Conservation (phyloP, 179 eudicot species). For the Silene coronaria region DNA sequence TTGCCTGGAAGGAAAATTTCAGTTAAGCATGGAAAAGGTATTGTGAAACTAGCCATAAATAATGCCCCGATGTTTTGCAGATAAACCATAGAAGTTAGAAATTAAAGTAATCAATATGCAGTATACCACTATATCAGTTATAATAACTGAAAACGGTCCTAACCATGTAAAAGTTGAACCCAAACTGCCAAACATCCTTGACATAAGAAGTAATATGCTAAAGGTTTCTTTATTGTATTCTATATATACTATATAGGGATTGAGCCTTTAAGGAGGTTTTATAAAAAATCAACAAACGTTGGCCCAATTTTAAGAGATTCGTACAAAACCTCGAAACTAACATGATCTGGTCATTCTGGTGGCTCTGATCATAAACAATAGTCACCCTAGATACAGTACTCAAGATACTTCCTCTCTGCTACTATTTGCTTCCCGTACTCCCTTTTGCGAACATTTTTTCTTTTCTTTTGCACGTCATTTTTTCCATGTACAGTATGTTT, state of each 20-base stretch:
- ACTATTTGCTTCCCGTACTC: too few relatives aligned
- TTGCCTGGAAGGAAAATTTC: slow-evolving; percentile 42
- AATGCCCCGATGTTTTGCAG: not conserved
- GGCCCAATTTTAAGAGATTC: too few relatives aligned
- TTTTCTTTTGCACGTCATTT: too few relatives aligned
- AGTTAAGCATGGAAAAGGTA: slow-evolving; percentile 5
- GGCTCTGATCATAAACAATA: too few relatives aligned
- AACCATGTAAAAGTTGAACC: not conserved
- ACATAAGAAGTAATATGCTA: not conserved
- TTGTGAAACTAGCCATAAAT: not conserved
- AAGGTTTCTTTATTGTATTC: not conserved
- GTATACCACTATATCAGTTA: not conserved
- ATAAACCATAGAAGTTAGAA: not conserved
- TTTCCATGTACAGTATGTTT: too few relatives aligned
- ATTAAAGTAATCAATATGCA: not conserved
- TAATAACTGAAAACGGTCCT: not conserved
- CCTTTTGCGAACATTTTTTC: too few relatives aligned
- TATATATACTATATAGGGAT: not conserved
- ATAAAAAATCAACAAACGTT: too few relatives aligned
- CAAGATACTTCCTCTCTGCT: too few relatives aligned
- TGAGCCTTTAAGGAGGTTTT: not conserved
- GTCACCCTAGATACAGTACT: too few relatives aligned
- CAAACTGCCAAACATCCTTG: not conserved
- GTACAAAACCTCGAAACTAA: too few relatives aligned
- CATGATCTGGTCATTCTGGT: too few relatives aligned